Percentiles rank a stretch among this genome's conserved stretches.
phyloP scores from a whole-genome alignment of 805 yeast species.

The Lachancea fermentati region DNA sequence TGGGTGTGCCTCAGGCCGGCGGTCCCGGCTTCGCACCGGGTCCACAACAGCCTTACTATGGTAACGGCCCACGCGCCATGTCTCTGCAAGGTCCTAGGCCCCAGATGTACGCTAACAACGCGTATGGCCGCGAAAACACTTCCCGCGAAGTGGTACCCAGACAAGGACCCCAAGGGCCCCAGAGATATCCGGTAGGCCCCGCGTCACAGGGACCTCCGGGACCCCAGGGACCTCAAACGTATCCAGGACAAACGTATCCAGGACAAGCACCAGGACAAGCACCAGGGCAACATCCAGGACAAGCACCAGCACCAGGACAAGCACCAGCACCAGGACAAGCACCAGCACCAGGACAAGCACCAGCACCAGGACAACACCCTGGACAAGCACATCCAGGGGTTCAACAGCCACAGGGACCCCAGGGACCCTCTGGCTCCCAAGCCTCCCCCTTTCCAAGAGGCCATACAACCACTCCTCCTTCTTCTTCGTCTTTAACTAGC shows the following conservation, averaged over 20 bases:
- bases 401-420: too few species aligned
- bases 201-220: too few species aligned
- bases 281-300: too few species aligned
- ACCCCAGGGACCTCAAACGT: neutral
- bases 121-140: too few species aligned
- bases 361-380: too few species aligned
- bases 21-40: slow-evolving; percentile 7
- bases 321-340: too few species aligned
- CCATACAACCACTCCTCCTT: slow-evolving; percentile 4
- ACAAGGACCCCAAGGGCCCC: too few species aligned
- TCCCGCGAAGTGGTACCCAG: neutral
- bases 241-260: neutral
- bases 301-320: too few species aligned
- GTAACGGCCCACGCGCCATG: slow-evolving; percentile 28
- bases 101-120: slow-evolving; percentile 7
- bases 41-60: slow-evolving; percentile 6
- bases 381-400: too few species aligned
- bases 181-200: too few species aligned
- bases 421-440: too few species aligned
- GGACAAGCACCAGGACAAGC: neutral
- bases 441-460: neutral
- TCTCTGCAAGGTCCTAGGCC: slow-evolving; percentile 22
- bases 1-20: slow-evolving; percentile 3
- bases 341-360: too few species aligned
- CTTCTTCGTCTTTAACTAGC: slow-evolving; percentile 9